These are phyloP conservation scores for Pichia sp. DNA, from an alignment of 1,139 yeast species.

Conservation along the genomic window DNA sequence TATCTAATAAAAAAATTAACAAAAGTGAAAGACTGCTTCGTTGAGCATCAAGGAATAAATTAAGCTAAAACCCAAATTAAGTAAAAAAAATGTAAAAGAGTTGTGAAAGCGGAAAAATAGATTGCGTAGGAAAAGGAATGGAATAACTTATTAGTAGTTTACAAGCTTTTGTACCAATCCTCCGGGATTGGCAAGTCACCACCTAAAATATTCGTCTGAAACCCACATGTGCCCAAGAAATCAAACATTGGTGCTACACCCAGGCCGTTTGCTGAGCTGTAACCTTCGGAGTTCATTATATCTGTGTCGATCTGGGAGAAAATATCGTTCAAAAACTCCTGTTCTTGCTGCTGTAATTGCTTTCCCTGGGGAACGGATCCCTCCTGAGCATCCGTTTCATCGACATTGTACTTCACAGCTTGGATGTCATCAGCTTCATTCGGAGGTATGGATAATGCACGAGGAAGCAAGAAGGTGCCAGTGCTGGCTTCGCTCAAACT, in stretches of 20 bases:
- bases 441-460: not conserved
- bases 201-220: not conserved
- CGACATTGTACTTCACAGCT: not conserved
- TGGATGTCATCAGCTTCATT: not conserved
- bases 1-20: not conserved
- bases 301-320: conserved; percentile 30
- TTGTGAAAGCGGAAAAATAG: not conserved
- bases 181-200: conserved; percentile 11
- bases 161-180: conserved; percentile 15
- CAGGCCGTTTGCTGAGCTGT: not conserved
- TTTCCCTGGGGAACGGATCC: not conserved
- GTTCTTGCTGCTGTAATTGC: conserved; percentile 18
- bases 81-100: not conserved
- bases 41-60: not conserved
- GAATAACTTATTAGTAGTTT: not conserved
- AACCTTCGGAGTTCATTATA: conserved; percentile 20
- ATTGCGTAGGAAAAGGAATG: not conserved
- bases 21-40: not conserved
- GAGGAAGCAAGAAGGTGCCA: not conserved
- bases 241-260: conserved; percentile 16
- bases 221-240: conserved; percentile 13
- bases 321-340: conserved; percentile 25
- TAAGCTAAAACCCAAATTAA: not conserved
- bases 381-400: not conserved
- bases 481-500: not conserved